Evolutionary conservation across 306 rosid species (phyloP).

Genomic region (Prunus mongolica): DNA sequence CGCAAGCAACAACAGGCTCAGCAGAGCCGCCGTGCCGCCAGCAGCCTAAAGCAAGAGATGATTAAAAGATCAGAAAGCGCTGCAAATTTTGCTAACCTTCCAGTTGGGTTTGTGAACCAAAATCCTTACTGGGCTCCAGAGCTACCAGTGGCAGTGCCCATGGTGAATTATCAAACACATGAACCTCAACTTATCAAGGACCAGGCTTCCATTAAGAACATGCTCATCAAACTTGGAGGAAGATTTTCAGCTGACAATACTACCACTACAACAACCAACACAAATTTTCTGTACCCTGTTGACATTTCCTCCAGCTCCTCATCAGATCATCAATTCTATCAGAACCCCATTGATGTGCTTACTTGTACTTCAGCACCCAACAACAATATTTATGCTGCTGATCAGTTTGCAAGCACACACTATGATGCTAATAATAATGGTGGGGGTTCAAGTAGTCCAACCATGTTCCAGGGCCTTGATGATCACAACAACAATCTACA

Average conservation of each 20-base stretch:
- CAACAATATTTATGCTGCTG: conserved; percentile 11
- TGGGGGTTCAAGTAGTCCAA: conserved; percentile 7
- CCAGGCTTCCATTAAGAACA: conserved; percentile 40
- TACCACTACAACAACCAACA: neutral
- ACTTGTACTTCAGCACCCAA: conserved; percentile 13
- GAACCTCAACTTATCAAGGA: conserved; percentile 9
- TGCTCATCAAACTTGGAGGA: conserved; percentile 49
- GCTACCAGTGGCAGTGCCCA: conserved; percentile 25
- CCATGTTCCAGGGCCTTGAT: conserved; percentile 39
- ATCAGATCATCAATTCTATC: conserved; percentile 22
- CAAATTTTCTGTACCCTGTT: conserved; percentile 20
- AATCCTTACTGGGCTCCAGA: conserved; percentile 38
- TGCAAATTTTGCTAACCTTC: neutral
- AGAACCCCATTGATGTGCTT: conserved; percentile 23
- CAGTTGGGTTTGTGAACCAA: conserved; percentile 23
- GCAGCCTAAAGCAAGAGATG: conserved; percentile 41
- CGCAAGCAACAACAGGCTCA: conserved; percentile 51
- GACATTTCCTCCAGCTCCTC: conserved; percentile 19
- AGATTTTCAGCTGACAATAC: conserved; percentile 23
- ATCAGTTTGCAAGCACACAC: conserved; percentile 12
- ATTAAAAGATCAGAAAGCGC: conserved; percentile 32
- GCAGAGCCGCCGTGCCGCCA: conserved; percentile 31
- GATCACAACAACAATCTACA: conserved; percentile 20
- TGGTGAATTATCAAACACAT: conserved; percentile 26
- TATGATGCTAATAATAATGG: neutral